phyloP scores from a whole-genome alignment of 2,329 filamentous ascomycete genomes.

The Aureobasidium lini region DNA sequence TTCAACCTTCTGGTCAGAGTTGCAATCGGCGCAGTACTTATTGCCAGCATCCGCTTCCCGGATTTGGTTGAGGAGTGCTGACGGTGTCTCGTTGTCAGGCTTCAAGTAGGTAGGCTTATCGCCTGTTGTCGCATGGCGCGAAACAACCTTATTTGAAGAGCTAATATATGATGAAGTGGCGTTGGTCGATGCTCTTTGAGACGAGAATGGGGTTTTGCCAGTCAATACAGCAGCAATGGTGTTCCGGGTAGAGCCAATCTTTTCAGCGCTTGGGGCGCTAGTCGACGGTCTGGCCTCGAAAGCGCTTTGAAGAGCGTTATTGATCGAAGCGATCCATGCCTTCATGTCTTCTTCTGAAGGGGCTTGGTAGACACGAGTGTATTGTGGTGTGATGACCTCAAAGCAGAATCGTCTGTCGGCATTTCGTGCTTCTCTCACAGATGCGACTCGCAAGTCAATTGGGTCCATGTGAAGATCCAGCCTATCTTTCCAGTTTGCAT shows the following conservation, averaged over 20 bases:
- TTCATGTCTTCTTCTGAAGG: constrained; percentile 98
- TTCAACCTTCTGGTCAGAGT: constrained; percentile 84
- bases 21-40: constrained; percentile 88
- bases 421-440: constrained; percentile 89
- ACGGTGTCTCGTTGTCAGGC: constrained; percentile 70
- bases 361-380: constrained; percentile 92
- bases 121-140: constrained; percentile 83
- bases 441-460: constrained; percentile 93
- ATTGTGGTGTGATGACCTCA: constrained; percentile 94
- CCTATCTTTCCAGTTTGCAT: constrained; percentile 98
- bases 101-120: constrained; percentile 68
- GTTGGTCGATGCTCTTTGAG: constrained; percentile 39
- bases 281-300: constrained; percentile 63
- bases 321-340: constrained; percentile 92
- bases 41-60: constrained; percentile 90
- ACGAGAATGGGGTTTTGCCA: constrained; percentile 72
- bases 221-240: constrained; percentile 91
- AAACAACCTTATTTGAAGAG: constrained; percentile 50
- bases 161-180: constrained; percentile 1
- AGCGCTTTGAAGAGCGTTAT: constrained; percentile 92
- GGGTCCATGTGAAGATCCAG: constrained; percentile 96
- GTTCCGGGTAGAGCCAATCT: constrained; percentile 56
- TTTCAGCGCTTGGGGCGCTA: constrained; percentile 39
- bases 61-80: constrained; percentile 78
- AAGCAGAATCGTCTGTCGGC: constrained; percentile 95